Percentiles rank a stretch among this genome's conserved stretches.
These are phyloP conservation scores for Trichoderma arundinaceum DNA, from an alignment of 2,329 filamentous ascomycete species.

Conservation along the genomic window DNA sequence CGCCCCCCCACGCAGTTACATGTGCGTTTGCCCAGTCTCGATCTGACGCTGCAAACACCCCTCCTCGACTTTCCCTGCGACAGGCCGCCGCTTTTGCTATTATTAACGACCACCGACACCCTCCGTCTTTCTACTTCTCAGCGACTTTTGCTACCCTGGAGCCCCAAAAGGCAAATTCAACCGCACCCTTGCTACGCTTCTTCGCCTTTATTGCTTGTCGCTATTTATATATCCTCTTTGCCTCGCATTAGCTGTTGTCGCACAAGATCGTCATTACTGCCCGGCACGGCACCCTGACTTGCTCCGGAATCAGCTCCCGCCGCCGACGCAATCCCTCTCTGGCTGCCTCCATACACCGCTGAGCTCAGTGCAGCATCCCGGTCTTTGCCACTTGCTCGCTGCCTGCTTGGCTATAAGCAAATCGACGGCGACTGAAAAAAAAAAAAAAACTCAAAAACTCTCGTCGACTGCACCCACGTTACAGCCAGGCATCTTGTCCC, in stretches of 20 bases:
- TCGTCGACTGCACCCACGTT: background rate
- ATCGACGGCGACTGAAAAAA: background rate
- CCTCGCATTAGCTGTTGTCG: slow-evolving; percentile 13
- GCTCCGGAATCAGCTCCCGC: slow-evolving; percentile 25
- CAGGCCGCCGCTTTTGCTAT: background rate
- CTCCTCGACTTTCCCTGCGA: slow-evolving; percentile 21
- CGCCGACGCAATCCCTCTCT: slow-evolving; percentile 21
- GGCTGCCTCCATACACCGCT: slow-evolving; percentile 20
- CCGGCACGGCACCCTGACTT: background rate
- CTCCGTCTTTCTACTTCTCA: background rate
- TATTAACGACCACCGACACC: background rate
- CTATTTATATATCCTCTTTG: background rate
- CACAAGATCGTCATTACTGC: slow-evolving; percentile 19
- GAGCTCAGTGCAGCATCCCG: slow-evolving; percentile 24
- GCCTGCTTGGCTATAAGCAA: background rate
- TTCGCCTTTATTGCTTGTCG: background rate
- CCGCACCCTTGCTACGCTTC: slow-evolving; percentile 10
- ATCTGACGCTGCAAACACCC: slow-evolving; percentile 31
- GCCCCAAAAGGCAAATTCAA: background rate
- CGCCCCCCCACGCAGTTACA: slow-evolving; percentile 19
- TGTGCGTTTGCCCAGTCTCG: slow-evolving; percentile 16
- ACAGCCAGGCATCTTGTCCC: background rate
- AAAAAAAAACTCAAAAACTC: background rate
- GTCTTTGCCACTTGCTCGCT: slow-evolving; percentile 17
- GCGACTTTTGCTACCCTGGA: slow-evolving; percentile 6